Base-by-base conservation (phyloP, 495 filamentous ascomycete species). In the Usnea hakonensis region DNA sequence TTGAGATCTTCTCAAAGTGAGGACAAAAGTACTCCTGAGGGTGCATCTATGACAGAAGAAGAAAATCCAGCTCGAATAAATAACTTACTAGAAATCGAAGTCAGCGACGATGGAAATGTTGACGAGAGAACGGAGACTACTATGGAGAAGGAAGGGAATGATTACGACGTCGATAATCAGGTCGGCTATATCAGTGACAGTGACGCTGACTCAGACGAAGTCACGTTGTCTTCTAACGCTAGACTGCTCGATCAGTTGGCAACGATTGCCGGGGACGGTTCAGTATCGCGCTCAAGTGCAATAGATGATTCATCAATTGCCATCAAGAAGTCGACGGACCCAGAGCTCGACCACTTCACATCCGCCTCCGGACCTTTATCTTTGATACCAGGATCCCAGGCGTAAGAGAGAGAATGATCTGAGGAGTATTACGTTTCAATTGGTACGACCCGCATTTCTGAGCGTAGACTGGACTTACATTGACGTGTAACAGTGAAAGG, bases 41-140 rank as follows among this genome's bases (percentile, higher is more conserved):
- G 35, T 33, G 17, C 13, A 3, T 13, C n/a, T 30, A 19, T 32
- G 10, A 23, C 21, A 8, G 46, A 21, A 28, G 33, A 28, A 54
- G 40, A 60, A 43, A 63, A 43, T 32, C 43, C 55, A 62, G 55
- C 48, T 17, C 44, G 38, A 17, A 28, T 21, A 19, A 48, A 48
- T n/a, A 23, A 30, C 23, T 14, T 50, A 5, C 19, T 26, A 30
- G 19, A 30, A 17, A 8, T 3, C 5, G 10, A 26, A 4, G 2
- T 6, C 19, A 50, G 46, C 23, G 26, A 8, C 9, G 46, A 30
- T 17, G 13, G 46, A 14, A 30, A 44, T 23, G 19, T 7, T 23
- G 33, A 55, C 4, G 56, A 33, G 32, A 41, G 50, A 52, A 54
- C 40, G 23, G 43, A 53, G 26, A 38, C 13, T 5, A 50, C 40